A percentile compares a stretch with the other conserved stretches of the same genome.
These are phyloP conservation scores for Sporobolus alterniflorus DNA, from an alignment of 202 grass and related monocot genomes.

Conservation along the genomic window DNA sequence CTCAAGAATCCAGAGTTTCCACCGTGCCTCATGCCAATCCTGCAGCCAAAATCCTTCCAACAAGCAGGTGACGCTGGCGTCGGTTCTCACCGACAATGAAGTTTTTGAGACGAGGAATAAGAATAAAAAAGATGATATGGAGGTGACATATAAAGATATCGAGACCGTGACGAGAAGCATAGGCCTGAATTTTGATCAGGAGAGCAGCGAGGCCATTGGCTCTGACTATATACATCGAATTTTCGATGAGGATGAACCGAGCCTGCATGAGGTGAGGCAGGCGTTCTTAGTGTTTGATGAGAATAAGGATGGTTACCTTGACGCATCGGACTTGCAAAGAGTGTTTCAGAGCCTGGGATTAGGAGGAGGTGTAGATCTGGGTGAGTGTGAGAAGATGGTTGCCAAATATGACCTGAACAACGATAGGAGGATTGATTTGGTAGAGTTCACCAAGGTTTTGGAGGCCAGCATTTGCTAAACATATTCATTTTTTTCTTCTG, in stretches of 20 bases:
- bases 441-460: conserved; percentile 77
- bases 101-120: neutral
- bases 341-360: conserved; percentile 54
- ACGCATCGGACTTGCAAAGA: conserved; percentile 59
- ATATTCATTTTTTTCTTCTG: neutral
- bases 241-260: conserved; percentile 70
- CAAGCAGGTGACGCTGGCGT: neutral
- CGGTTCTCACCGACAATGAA: neutral
- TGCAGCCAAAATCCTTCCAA: neutral
- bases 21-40: conserved; percentile 23
- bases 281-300: conserved; percentile 78
- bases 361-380: conserved; percentile 36
- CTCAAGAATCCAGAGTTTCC: conserved; percentile 31
- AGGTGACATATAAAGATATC: conserved; percentile 34
- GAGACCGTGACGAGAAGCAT: conserved; percentile 43
- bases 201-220: neutral
- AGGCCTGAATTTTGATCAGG: conserved; percentile 26
- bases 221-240: conserved; percentile 34
- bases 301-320: conserved; percentile 67
- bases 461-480: conserved; percentile 62
- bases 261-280: conserved; percentile 67
- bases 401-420: conserved; percentile 61
- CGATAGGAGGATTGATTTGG: conserved; percentile 66
- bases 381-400: conserved; percentile 70
- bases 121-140: neutral